phyloP scores from a whole-genome alignment of 2,329 filamentous ascomycete species.

The Pseudocercospora crystallina region DNA sequence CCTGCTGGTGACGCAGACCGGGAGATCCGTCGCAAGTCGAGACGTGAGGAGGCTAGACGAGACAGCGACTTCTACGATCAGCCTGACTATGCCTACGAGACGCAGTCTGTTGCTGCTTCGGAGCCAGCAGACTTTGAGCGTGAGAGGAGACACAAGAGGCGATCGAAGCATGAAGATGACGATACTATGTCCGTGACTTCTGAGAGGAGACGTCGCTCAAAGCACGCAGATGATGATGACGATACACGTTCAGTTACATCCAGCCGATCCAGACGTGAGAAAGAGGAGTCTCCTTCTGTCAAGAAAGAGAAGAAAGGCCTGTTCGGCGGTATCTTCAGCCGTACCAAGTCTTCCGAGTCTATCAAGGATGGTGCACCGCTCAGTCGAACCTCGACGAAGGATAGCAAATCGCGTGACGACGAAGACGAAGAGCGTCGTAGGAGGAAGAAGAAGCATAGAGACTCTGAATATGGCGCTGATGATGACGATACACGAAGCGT shows the following conservation, averaged over 20 bases:
- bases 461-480: conserved; percentile 29
- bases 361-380: conserved; percentile 27
- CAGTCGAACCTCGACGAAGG: conserved; percentile 23
- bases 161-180: conserved; percentile 44
- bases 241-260: conserved; percentile 44
- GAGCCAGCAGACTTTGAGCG: conserved; percentile 44
- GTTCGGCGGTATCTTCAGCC: conserved; percentile 47
- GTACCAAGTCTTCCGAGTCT: conserved; percentile 41
- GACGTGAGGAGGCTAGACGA: conserved; percentile 26
- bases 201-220: conserved; percentile 35
- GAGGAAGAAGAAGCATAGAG: conserved; percentile 44
- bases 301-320: conserved; percentile 47
- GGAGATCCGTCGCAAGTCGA: conserved; percentile 36
- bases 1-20: conserved; percentile 29
- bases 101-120: conserved; percentile 42
- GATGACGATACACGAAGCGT: conserved; percentile 25
- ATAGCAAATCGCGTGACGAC: conserved; percentile 32
- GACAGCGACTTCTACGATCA: conserved; percentile 39
- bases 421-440: conserved; percentile 48
- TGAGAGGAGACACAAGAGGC: conserved; percentile 39
- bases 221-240: conserved; percentile 37
- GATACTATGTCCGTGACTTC: conserved; percentile 45
- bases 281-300: conserved; percentile 35
- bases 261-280: conserved; percentile 39
- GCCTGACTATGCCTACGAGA: conserved; percentile 36